Evolutionary conservation across 2,329 filamentous ascomycete species (phyloP), one percentile per base, ranked within the genome.

Genomic region (Alternaria consortialis): DNA sequence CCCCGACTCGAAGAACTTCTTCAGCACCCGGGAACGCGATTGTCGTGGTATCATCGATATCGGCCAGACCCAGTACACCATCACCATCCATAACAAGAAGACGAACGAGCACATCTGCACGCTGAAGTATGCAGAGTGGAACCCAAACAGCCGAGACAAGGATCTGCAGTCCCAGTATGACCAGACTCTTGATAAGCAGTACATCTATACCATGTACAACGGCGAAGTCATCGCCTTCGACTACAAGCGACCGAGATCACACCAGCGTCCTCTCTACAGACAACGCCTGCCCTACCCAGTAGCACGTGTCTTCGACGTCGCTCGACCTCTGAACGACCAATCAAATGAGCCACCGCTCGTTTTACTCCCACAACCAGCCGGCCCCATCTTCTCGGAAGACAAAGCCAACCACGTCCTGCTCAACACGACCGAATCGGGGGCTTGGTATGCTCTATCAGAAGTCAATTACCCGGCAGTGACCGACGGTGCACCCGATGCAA

Each of bases 361-460:
- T 15, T 84, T 97, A 11, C 87, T 99, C 5, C 92, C 94, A 2
- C 95, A 98, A 74, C 95, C 95, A 0, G 83, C 88, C 23, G 88
- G 92, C 69, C 89, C 88, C 36, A 76, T 82, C 53, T 68, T 81
- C 31, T 63, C 76, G 56, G 78, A 83, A 50, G 77, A 80, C 29
- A 72, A 72, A 15, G 69, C 74, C 25, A 79, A 82, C 44, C 77
- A 79, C 58, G 78, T 97, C 0, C 97, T 95, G 73, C 85, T 98
- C 60, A 97, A 97, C 75, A 90, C 90, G 68, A 97, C 94, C 2
- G 87, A 91, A 57, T 83, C 84, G n/a, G 94, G 94, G 31, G 91
- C 91, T 62, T 98, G 94, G 93, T 99, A 94, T 77, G 95, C 94
- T 32, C 86, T 98, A 80, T 97, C 94, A 1, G 94, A 96, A 59